phyloP scores from a whole-genome alignment of 305 asterid genomes.

The Plantago lanceolata region DNA sequence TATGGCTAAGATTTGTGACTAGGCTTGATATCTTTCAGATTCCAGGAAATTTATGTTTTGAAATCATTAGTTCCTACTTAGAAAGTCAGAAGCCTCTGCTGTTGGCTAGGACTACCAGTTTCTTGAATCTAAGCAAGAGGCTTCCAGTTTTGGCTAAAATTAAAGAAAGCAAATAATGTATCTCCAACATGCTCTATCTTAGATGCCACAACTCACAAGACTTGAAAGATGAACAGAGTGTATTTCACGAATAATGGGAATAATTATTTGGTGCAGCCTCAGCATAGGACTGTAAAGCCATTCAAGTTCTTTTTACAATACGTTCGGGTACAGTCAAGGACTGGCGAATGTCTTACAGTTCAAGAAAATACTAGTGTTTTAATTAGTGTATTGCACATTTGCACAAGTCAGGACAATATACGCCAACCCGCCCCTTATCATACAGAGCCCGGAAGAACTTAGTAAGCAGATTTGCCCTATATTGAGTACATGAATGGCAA shows the following conservation, averaged over 20 bases:
- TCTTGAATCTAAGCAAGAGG: constrained; percentile 27
- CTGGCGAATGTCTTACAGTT: not conserved
- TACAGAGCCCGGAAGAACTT: not conserved
- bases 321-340: not conserved
- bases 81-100: constrained; percentile 19
- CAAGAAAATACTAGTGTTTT: not conserved
- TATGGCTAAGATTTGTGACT: constrained; percentile 38
- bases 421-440: not conserved
- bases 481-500: not conserved
- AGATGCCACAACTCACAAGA: not conserved
- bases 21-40: constrained; percentile 38
- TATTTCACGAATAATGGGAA: not conserved
- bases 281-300: constrained; percentile 1
- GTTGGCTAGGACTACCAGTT: not conserved
- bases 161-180: not conserved
- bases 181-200: not conserved
- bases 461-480: not conserved
- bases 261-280: not conserved
- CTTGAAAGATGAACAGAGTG: not conserved
- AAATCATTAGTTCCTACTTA: constrained; percentile 31
- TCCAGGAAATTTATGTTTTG: constrained; percentile 34
- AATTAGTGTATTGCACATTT: not conserved
- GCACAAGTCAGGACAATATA: not conserved
- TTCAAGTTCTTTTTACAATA: not conserved
- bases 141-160: not conserved